A percentile compares a stretch with the other conserved stretches of the same genome.
These are phyloP conservation scores for Botryotinia calthae DNA, from an alignment of 2,329 filamentous ascomycete genomes.

Conservation along the genomic window DNA sequence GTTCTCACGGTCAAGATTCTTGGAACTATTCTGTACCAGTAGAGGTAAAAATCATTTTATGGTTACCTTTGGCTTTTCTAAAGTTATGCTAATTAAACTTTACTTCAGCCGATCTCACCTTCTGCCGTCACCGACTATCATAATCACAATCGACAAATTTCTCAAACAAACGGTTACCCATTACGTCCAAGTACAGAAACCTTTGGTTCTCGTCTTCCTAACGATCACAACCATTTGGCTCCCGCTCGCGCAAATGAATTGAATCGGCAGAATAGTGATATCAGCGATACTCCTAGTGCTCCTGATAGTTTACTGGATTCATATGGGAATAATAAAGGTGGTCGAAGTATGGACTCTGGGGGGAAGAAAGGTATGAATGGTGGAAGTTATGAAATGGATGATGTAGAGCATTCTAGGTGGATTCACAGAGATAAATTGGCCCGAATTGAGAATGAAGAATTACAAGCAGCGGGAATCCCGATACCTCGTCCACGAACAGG, in stretches of 20 bases:
- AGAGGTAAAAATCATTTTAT: constrained; percentile 30
- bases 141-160: constrained; percentile 18
- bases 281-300: constrained; percentile 44
- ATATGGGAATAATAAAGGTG: constrained; percentile 38
- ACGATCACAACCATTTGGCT: constrained; percentile 36
- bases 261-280: constrained; percentile 43
- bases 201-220: constrained; percentile 13
- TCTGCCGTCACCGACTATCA: constrained; percentile 8
- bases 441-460: constrained; percentile 75
- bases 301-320: constrained; percentile 49
- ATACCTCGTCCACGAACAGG: constrained; percentile 53
- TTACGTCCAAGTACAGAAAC: constrained; percentile 10
- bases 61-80: neutral
- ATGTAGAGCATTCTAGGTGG: constrained; percentile 69
- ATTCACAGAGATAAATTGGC: constrained; percentile 83
- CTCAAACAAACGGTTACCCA: constrained; percentile 26
- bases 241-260: constrained; percentile 41
- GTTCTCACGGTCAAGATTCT: constrained; percentile 34
- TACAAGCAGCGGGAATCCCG: constrained; percentile 73
- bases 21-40: constrained; percentile 38
- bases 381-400: constrained; percentile 38
- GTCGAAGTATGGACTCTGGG: constrained; percentile 34
- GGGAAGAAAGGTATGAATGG: constrained; percentile 29
- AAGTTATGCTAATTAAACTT: constrained; percentile 11
- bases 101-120: constrained; percentile 8